phyloP scores from a whole-genome alignment of 2,329 filamentous ascomycete species.

The Acrocalymma vagum region DNA sequence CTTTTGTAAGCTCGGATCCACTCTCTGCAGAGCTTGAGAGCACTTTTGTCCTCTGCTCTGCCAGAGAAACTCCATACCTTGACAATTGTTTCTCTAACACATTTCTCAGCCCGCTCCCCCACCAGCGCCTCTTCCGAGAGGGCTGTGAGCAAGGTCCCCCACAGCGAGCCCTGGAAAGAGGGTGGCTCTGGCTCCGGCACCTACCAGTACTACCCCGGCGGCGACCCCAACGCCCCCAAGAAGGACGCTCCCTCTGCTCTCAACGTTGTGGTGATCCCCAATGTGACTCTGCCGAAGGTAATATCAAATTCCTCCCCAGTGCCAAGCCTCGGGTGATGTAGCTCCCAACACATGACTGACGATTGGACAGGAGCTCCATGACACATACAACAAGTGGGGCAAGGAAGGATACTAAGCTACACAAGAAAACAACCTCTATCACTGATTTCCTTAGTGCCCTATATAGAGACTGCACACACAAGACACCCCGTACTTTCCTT shows the following conservation, averaged over 20 bases:
- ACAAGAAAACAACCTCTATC: conserved; percentile 1
- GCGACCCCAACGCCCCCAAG: conserved; percentile 76
- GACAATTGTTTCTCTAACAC: conserved; percentile 19
- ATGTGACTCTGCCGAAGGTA: conserved; percentile 86
- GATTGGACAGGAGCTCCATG: conserved; percentile 78
- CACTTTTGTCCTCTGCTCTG: conserved; percentile 1
- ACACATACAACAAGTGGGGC: conserved; percentile 99
- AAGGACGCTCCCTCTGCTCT: conserved; percentile 94
- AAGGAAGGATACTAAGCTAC: conserved; percentile 82
- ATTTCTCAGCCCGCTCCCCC: conserved; percentile 76
- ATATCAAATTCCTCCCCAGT: background rate
- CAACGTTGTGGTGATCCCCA: conserved; percentile 92
- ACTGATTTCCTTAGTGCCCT: too few relatives aligned
- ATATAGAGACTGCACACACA: too few relatives aligned
- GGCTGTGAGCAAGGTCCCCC: conserved; percentile 75
- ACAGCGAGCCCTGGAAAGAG: conserved; percentile 91
- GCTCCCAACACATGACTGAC: conserved; percentile 9
- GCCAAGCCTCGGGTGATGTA: background rate
- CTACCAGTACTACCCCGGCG: conserved; percentile 77
- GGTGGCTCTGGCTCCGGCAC: conserved; percentile 63
- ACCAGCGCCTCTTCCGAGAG: conserved; percentile 85
- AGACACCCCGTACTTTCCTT: conserved; percentile 14
- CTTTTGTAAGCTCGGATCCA: conserved; percentile 67
- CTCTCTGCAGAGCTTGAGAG: conserved; percentile 4
- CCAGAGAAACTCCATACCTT: conserved; percentile 3